Evolutionary conservation across 2,329 filamentous ascomycete species (phyloP), one percentile per base, ranked within the genome.

Genomic region (Talaromyces sp.): DNA sequence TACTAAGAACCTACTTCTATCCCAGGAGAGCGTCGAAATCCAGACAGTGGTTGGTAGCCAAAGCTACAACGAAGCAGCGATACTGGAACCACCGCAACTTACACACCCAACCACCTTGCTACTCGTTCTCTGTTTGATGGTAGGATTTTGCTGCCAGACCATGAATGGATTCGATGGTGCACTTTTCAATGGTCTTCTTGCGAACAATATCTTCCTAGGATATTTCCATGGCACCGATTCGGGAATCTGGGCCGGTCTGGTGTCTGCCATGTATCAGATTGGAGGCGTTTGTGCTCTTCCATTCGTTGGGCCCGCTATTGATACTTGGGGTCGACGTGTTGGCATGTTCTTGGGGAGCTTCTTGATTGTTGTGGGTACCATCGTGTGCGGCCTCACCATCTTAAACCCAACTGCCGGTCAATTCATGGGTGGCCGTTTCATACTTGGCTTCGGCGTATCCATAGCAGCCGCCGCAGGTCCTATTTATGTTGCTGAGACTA

Each of bases 401-500:
- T 68, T 77, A 56, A 76, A 74, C 51, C 65, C 66, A 2, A 69
- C 65, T 52, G 74, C 79, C 1, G 75, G 72, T 10, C 68, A 69
- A 55, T 86, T 88, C 71, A 83, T 87, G 71, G 83, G 75, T 8
- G 81, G 82, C 6, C 76, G 83, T 27, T 84, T 85, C 67, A 67
- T 84, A 27, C 76, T 85, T 22, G 82, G 82, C 7, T 83, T 84
- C 61, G 86, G 86, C 44, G 84, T 86, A 49, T 80, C 33, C 33
- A 84, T 88, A 62, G 82, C 83, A 4, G 81, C 82, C 5, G 81
- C 83, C 3, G 84, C 85, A 5, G 85, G 83, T 0, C 86, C 86
- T 1, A 82, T 84, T n/a, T 88, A 87, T 68, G 82, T 84, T 17
- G 82, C 85, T 52, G 87, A 89, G 70, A 79, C 87, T 36, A 36